phyloP scores from a whole-genome alignment of 352 stramenopile species.

The Discostella stelligera region DNA sequence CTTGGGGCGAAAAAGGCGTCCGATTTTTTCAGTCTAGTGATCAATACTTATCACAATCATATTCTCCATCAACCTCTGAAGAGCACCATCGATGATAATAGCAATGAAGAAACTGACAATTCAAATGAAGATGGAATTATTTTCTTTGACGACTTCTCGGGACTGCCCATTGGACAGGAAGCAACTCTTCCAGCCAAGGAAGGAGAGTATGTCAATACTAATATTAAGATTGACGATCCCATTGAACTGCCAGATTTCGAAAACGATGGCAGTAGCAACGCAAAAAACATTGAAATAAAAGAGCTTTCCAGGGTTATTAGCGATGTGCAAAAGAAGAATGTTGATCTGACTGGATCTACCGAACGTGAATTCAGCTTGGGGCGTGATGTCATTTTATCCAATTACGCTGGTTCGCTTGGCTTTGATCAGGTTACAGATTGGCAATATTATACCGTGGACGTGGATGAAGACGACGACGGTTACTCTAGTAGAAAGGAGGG shows the following conservation, averaged over 20 bases:
- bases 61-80: background rate
- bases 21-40: background rate
- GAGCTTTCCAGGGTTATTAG: constrained; percentile 8
- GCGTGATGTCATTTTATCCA: constrained; percentile 57
- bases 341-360: constrained; percentile 38
- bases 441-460: constrained; percentile 62
- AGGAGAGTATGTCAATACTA: background rate
- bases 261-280: background rate
- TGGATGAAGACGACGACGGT: constrained; percentile 25
- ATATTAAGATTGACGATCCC: background rate
- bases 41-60: background rate
- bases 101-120: constrained; percentile 7
- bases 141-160: constrained; percentile 38
- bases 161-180: constrained; percentile 15
- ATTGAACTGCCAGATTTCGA: constrained; percentile 25
- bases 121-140: constrained; percentile 5
- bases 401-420: constrained; percentile 62
- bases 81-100: constrained; percentile 7
- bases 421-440: constrained; percentile 73
- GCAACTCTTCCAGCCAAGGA: background rate
- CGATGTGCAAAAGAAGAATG: background rate
- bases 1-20: background rate
- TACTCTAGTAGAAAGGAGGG: background rate
- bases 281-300: background rate
- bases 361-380: constrained; percentile 65